Percentiles rank a stretch among this genome's conserved stretches.
Conservation (phyloP, 768 basidiomycete genomes). For the Zangia roseola region DNA sequence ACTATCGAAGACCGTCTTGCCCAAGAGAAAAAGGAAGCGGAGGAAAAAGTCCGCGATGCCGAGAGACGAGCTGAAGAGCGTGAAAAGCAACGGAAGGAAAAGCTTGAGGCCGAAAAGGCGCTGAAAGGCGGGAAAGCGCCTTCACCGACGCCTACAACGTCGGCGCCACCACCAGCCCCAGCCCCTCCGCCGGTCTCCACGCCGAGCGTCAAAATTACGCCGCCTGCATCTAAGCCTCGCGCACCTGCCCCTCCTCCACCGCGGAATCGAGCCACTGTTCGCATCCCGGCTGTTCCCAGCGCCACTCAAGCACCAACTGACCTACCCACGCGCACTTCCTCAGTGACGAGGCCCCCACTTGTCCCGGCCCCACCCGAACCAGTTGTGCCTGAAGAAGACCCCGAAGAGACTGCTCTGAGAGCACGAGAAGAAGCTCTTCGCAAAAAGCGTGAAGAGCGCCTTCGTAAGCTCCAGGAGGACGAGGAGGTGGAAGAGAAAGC, state of each 20-base stretch:
- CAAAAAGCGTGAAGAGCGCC: constrained; percentile 71
- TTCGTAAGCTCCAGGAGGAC: constrained; percentile 70
- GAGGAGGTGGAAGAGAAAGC: constrained; percentile 63
- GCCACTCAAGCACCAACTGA: constrained; percentile 22
- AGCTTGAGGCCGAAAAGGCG: constrained; percentile 74
- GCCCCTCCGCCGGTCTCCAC: constrained; percentile 37
- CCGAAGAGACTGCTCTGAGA: constrained; percentile 71
- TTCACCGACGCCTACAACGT: constrained; percentile 43
- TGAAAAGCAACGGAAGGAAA: constrained; percentile 66
- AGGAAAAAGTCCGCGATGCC: constrained; percentile 74
- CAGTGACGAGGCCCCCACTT: constrained; percentile 48
- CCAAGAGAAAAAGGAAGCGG: constrained; percentile 87
- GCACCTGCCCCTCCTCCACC: constrained; percentile 41
- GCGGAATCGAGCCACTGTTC: constrained; percentile 12
- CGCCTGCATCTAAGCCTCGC: constrained; percentile 37
- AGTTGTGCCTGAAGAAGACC: constrained; percentile 55
- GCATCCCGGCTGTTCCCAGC: constrained; percentile 20
- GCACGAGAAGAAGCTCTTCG: constrained; percentile 69
- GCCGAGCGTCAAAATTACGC: constrained; percentile 31
- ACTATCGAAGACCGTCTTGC: constrained; percentile 82
- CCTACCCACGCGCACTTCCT: constrained; percentile 22
- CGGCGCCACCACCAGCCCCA: constrained; percentile 42
- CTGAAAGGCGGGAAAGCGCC: constrained; percentile 47
- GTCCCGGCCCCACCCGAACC: constrained; percentile 35
- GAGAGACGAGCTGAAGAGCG: constrained; percentile 82